Base-by-base conservation (phyloP, 805 yeast genomes). In the Wickerhamomyces canadensis region DNA sequence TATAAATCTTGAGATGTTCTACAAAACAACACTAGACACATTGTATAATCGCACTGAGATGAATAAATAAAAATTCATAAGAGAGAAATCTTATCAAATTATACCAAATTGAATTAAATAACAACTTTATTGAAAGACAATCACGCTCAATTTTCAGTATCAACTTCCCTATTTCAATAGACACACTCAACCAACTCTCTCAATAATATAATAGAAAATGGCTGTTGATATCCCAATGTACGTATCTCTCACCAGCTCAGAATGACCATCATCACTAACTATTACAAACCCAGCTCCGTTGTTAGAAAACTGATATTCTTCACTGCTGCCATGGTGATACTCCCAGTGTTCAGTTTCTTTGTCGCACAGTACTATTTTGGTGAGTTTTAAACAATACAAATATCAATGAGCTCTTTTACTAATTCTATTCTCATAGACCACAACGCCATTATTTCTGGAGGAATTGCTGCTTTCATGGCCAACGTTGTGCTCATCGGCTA, bases 381-480 rank as follows among this genome's bases (percentile, higher is more conserved):
- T 51, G 25, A 38, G 55, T 33, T 11, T n/a, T 11, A 19, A 11
- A 14, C 5, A 14, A 5, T 15, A 14, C 15, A 48, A 55, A 7
- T 34, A 14, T 12, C 15, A 21, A 34, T 5, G 30, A 35, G 11
- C n/a, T 6, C 16, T 8, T 11, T 15, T 21, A 10, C 33, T 43
- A 44, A 49, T 45, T 43, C 44, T 44, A 14, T 7, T 12, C 7
- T 6, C 6, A 4, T 6, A 44, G 45, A 42, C 19, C 46, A 41
- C 19, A 83, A 74, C 50, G 73, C 88, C 2, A 58, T 84, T 12
- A 62, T 80, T 11, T 78, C 86, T 35, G 94, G 94, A 29, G 93
- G 93, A 3, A 53, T 79, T n/a, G 86, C 89, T 26, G 93, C 93
- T 3, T 66, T 76, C 14, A 74, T 75, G 39, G 93, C 93, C 19